Conservation (phyloP, 1,284 basidiomycete genomes). For the Ustilago curta region DNA sequence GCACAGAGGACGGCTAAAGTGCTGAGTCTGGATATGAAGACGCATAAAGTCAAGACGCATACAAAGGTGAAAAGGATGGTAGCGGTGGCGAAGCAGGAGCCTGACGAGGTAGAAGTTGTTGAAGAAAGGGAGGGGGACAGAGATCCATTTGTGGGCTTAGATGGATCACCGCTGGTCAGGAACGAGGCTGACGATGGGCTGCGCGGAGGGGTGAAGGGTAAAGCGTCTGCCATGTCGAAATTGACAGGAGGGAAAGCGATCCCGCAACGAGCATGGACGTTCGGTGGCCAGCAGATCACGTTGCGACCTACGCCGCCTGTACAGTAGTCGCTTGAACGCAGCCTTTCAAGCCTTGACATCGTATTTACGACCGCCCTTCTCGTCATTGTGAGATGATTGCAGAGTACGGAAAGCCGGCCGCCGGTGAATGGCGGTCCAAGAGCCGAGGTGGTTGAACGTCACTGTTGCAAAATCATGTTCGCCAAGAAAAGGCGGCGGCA, state of each 20-base stretch:
- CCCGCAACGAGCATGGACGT: constrained; percentile 16
- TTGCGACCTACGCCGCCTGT: constrained; percentile 8
- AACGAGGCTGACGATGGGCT: constrained; percentile 36
- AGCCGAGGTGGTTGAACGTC: constrained; percentile 2
- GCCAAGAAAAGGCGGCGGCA: background rate
- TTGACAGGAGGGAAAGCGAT: constrained; percentile 5
- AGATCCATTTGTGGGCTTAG: constrained; percentile 38
- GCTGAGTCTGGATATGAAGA: constrained; percentile 51
- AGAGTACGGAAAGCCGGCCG: background rate
- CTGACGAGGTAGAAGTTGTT: background rate
- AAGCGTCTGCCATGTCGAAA: background rate
- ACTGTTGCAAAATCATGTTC: background rate
- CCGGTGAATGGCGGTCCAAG: background rate
- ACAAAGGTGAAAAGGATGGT: constrained; percentile 17
- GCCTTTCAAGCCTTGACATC: no score
- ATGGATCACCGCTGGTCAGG: constrained; percentile 29
- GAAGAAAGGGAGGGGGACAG: constrained; percentile 9
- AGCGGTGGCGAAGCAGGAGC: background rate
- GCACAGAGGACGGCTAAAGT: constrained; percentile 52
- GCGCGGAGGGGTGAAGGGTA: background rate
- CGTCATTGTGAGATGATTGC: no score
- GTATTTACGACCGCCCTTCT: no score
- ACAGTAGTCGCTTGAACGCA: background rate
- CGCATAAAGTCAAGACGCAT: constrained; percentile 43
- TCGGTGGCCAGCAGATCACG: constrained; percentile 8